Conservation (phyloP, 176 grass and related monocot genomes). For the Aegilops speltoides region DNA sequence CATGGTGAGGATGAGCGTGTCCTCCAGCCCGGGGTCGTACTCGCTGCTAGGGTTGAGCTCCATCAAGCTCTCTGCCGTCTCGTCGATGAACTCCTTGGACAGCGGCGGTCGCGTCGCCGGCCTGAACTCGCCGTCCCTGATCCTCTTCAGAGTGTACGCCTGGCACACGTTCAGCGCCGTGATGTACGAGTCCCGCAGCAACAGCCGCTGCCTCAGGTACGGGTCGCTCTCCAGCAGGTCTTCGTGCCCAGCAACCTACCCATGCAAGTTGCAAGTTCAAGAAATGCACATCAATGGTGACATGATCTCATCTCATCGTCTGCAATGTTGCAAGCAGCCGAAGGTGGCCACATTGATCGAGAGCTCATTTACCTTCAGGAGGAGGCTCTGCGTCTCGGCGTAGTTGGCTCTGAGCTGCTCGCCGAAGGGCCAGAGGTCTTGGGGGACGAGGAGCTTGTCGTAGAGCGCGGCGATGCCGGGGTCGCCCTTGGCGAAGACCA, state of each 20-base stretch:
- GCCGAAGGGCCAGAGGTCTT: constrained; percentile 53
- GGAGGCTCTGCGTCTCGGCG: constrained; percentile 52
- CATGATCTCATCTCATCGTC: background rate
- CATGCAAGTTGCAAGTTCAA: background rate
- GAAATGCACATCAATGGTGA: background rate
- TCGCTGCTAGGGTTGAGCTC: constrained; percentile 66
- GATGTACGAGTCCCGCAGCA: constrained; percentile 76
- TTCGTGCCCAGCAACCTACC: constrained; percentile 60
- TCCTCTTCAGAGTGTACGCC: constrained; percentile 61
- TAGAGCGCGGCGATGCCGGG: constrained; percentile 66
- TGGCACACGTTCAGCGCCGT: constrained; percentile 76
- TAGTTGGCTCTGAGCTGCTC: constrained; percentile 63
- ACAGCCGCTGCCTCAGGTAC: constrained; percentile 58
- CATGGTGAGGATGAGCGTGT: constrained; percentile 87
- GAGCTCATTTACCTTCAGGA: constrained; percentile 40
- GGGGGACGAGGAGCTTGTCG: constrained; percentile 61
- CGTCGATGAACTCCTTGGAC: constrained; percentile 41
- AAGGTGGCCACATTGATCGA: background rate
- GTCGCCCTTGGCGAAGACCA: constrained; percentile 85
- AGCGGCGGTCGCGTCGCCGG: constrained; percentile 30
- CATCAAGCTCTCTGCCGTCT: constrained; percentile 47
- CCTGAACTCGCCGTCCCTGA: constrained; percentile 47
- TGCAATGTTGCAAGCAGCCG: background rate
- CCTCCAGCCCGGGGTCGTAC: constrained; percentile 70
- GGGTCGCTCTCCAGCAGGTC: constrained; percentile 62